Conservation (phyloP, 768 basidiomycete species). For the Jaapia argillacea region DNA sequence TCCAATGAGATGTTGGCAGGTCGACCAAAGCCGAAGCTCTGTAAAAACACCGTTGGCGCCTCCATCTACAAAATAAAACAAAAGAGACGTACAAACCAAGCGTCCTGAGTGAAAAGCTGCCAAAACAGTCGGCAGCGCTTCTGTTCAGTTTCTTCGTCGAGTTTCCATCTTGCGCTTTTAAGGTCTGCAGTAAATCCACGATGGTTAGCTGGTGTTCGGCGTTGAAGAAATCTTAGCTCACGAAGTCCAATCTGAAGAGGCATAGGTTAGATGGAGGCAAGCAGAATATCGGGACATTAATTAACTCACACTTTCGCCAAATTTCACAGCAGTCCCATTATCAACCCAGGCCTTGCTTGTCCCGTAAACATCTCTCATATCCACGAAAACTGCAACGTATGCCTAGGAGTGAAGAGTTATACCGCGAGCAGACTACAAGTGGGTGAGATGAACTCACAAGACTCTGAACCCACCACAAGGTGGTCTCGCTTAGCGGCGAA, state of each 20-base stretch:
- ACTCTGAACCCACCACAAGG: slow-evolving; percentile 42
- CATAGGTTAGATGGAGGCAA: too few relatives aligned
- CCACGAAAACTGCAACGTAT: slow-evolving; percentile 38
- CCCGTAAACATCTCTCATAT: slow-evolving; percentile 42
- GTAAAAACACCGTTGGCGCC: neutral
- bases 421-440: too few relatives aligned
- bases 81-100: slow-evolving; percentile 47
- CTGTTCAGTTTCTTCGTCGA: slow-evolving; percentile 33
- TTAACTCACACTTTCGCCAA: slow-evolving; percentile 47
- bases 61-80: neutral
- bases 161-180: slow-evolving; percentile 49
- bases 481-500: slow-evolving; percentile 38
- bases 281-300: too few relatives aligned
- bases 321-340: slow-evolving; percentile 47
- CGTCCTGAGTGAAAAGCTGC: slow-evolving; percentile 57
- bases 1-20: slow-evolving; percentile 13
- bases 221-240: too few relatives aligned
- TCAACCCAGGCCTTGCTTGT: slow-evolving; percentile 44
- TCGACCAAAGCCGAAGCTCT: slow-evolving; percentile 18
- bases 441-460: too few relatives aligned
- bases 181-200: slow-evolving; percentile 32
- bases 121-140: slow-evolving; percentile 53
- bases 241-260: too few relatives aligned
- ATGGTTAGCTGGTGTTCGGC: too few relatives aligned
- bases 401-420: too few relatives aligned